phyloP scores from a whole-genome alignment of 2,329 filamentous ascomycete species.

The Chaetomiaceae sp. region DNA sequence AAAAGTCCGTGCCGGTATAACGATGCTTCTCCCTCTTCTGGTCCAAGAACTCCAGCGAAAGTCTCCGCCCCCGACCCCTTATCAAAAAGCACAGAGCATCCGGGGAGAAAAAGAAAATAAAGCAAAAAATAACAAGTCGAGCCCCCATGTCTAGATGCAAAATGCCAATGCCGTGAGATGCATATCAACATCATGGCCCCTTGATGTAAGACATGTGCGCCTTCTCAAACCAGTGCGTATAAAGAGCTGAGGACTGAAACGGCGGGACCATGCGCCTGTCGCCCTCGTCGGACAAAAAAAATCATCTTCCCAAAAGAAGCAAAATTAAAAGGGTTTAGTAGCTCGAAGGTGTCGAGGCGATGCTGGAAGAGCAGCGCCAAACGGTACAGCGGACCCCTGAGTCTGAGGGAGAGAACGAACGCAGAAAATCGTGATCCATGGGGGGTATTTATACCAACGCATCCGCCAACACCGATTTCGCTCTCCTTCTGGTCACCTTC shows the following conservation, averaged over 20 bases:
- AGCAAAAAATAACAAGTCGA: slow-evolving; percentile 18
- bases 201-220: slow-evolving; percentile 44
- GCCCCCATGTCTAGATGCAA: slow-evolving; percentile 43
- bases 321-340: slow-evolving; percentile 14
- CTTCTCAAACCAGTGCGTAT: slow-evolving; percentile 32
- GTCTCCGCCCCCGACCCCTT: slow-evolving; percentile 25
- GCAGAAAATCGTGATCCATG: slow-evolving; percentile 8
- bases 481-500: slow-evolving; percentile 55
- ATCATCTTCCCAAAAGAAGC: slow-evolving; percentile 27
- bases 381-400: no score
- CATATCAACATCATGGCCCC: slow-evolving; percentile 45
- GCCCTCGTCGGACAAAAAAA: slow-evolving; percentile 16
- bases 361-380: no score
- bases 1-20: slow-evolving; percentile 24
- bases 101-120: slow-evolving; percentile 28
- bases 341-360: slow-evolving; percentile 3
- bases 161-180: slow-evolving; percentile 45
- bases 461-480: slow-evolving; percentile 40
- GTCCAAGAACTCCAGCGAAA: slow-evolving; percentile 44
- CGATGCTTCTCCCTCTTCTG: slow-evolving; percentile 26
- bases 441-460: slow-evolving; percentile 39
- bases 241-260: slow-evolving; percentile 22
- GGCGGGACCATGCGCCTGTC: slow-evolving; percentile 18
- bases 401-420: no score
- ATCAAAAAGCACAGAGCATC: slow-evolving; percentile 9